phyloP scores from a whole-genome alignment of 2,329 filamentous ascomycete genomes.

The Nemania abortiva region DNA sequence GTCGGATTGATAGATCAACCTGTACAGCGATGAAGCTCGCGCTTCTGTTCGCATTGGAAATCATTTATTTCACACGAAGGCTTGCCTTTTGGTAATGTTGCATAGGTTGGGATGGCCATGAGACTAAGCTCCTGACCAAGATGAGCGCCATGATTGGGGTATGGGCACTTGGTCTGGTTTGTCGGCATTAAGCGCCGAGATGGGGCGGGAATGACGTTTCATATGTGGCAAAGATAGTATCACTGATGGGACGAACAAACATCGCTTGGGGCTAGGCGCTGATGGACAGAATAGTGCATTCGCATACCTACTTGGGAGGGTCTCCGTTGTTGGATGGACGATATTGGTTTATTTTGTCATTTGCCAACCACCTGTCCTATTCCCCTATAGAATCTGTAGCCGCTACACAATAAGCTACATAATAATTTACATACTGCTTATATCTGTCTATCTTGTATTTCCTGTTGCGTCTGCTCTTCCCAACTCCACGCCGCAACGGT shows the following conservation, averaged over 20 bases:
- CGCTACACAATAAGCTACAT: conserved; percentile 22
- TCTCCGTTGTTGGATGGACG: conserved; percentile 22
- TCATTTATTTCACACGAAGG: conserved; percentile 32
- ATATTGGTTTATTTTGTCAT: conserved; percentile 25
- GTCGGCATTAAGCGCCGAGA: conserved; percentile 35
- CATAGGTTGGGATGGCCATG: conserved; percentile 28
- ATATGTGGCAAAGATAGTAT: conserved; percentile 34
- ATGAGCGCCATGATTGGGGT: conserved; percentile 26
- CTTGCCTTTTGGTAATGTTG: conserved; percentile 31
- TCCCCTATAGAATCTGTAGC: conserved; percentile 28
- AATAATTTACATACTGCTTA: conserved; percentile 14
- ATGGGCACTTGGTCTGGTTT: conserved; percentile 17
- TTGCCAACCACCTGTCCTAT: neutral
- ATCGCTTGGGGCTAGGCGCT: conserved; percentile 22
- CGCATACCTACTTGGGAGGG: conserved; percentile 14
- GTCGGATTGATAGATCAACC: conserved; percentile 51
- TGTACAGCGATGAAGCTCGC: conserved; percentile 54
- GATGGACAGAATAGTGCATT: conserved; percentile 28
- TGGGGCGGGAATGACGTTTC: conserved; percentile 35
- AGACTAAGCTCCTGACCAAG: conserved; percentile 17
- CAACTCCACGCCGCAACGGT: neutral
- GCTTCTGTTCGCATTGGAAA: conserved; percentile 52
- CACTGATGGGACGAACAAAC: conserved; percentile 32
- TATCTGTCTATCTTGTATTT: neutral
- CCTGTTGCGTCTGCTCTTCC: neutral